A percentile compares a stretch with the other conserved stretches of the same genome.
These are phyloP conservation scores for Kalmusia sp. DNA, from an alignment of 2,329 filamentous ascomycete genomes.

Conservation along the genomic window DNA sequence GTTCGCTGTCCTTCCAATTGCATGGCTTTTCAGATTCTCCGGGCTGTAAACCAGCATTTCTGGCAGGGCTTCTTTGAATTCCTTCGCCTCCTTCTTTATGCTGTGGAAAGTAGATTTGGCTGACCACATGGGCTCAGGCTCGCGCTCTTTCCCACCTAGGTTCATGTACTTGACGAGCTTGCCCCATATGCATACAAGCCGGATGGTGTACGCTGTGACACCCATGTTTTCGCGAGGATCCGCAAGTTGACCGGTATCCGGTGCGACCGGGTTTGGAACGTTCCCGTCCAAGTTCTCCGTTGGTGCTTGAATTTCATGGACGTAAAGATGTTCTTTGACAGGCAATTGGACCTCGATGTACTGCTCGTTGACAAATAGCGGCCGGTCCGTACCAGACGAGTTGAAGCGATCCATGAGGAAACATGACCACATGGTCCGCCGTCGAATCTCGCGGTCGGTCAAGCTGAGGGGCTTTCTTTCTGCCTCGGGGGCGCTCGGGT, in stretches of 20 bases:
- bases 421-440: constrained; percentile 97
- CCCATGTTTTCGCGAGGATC: constrained; percentile 88
- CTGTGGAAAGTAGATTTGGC: constrained; percentile 76
- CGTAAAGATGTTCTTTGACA: constrained; percentile 87
- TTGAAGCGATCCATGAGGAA: constrained; percentile 98
- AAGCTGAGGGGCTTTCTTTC: constrained; percentile 76
- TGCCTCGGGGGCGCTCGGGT: constrained; percentile 71
- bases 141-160: constrained; percentile 82
- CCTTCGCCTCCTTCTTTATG: constrained; percentile 74
- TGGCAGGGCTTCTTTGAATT: constrained; percentile 74
- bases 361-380: constrained; percentile 89
- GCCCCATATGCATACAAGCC: constrained; percentile 87
- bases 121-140: constrained; percentile 81
- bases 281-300: constrained; percentile 83
- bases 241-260: constrained; percentile 68
- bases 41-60: constrained; percentile 73
- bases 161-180: constrained; percentile 89
- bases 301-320: constrained; percentile 86
- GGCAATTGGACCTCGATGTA: constrained; percentile 89
- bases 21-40: constrained; percentile 85
- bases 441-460: constrained; percentile 89
- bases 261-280: constrained; percentile 67
- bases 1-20: constrained; percentile 83
- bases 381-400: constrained; percentile 90
- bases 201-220: constrained; percentile 87